Conservation (phyloP, 805 yeast species). For the Zygosaccharomyces gambellarensis region DNA sequence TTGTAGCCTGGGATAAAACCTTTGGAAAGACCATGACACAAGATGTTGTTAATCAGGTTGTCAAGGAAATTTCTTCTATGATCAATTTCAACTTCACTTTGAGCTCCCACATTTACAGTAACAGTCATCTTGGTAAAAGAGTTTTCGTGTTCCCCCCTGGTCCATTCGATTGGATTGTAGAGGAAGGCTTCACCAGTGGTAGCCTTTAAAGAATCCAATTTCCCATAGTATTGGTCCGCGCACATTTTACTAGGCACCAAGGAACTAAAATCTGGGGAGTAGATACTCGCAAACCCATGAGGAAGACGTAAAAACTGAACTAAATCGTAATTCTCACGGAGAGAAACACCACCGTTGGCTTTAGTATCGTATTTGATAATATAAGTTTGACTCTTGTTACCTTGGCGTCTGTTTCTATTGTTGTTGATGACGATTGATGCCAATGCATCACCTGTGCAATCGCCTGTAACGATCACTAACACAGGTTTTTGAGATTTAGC, state of each 20-base stretch:
- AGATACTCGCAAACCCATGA: slow-evolving; percentile 24
- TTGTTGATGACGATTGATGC: slow-evolving; percentile 30
- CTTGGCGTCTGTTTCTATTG: slow-evolving; percentile 29
- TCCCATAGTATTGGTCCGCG: slow-evolving; percentile 28
- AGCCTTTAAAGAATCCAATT: slow-evolving; percentile 29
- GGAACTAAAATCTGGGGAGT: slow-evolving; percentile 28
- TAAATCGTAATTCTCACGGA: slow-evolving; percentile 28
- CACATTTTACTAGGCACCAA: slow-evolving; percentile 30
- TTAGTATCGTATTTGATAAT: slow-evolving; percentile 22
- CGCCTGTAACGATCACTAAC: slow-evolving; percentile 26
- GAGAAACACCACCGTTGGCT: slow-evolving; percentile 13
- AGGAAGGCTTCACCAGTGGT: slow-evolving; percentile 32
- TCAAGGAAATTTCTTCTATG: slow-evolving; percentile 27
- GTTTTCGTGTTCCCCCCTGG: slow-evolving; percentile 8
- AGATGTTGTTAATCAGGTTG: slow-evolving; percentile 24
- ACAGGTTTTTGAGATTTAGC: slow-evolving; percentile 22
- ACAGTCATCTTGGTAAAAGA: slow-evolving; percentile 25
- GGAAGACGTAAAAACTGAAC: slow-evolving; percentile 29
- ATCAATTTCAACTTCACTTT: slow-evolving; percentile 28
- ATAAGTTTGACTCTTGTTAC: slow-evolving; percentile 16
- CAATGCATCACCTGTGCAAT: slow-evolving; percentile 30
- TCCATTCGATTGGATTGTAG: slow-evolving; percentile 20
- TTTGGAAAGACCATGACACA: slow-evolving; percentile 26
- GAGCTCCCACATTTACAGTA: slow-evolving; percentile 32
- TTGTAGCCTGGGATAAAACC: slow-evolving; percentile 30